Conservation (phyloP, 371 early-diverging fungal genomes). For the Umbelopsis sp. region DNA sequence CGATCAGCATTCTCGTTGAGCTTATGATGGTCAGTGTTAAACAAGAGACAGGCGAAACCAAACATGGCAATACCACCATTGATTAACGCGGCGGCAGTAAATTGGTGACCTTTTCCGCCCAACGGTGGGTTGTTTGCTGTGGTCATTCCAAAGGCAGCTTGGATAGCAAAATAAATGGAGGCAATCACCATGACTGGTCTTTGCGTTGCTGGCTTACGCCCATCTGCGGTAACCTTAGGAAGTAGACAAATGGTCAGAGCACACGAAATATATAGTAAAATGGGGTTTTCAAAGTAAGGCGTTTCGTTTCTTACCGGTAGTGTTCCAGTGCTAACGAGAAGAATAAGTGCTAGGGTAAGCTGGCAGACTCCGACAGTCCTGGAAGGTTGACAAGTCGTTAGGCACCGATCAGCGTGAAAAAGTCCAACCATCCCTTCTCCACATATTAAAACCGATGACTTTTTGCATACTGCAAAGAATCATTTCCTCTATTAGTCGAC, state of each 20-base stretch:
- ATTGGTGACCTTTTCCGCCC: slow-evolving; percentile 20
- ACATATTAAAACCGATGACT: too few species aligned
- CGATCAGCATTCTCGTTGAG: neutral
- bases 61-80: slow-evolving; percentile 14
- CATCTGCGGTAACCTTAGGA: slow-evolving; percentile 10
- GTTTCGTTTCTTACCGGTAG: slow-evolving; percentile 1
- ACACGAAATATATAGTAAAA: neutral
- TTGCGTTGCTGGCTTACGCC: slow-evolving; percentile 15
- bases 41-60: slow-evolving; percentile 16
- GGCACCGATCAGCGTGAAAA: too few species aligned
- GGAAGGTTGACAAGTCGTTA: neutral
- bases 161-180: slow-evolving; percentile 9
- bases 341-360: slow-evolving; percentile 2
- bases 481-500: too few species aligned
- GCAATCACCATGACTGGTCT: slow-evolving; percentile 7
- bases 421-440: neutral
- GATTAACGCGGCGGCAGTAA: neutral
- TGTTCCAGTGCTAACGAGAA: slow-evolving; percentile 1
- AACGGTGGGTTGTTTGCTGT: slow-evolving; percentile 9
- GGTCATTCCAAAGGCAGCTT: slow-evolving; percentile 6
- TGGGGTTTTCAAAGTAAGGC: neutral
- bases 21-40: slow-evolving; percentile 9
- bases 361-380: slow-evolving; percentile 11
- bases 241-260: neutral
- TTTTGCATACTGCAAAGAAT: neutral